phyloP scores from a whole-genome alignment of 768 basidiomycete species.

The Pisolithus marmoratus region DNA sequence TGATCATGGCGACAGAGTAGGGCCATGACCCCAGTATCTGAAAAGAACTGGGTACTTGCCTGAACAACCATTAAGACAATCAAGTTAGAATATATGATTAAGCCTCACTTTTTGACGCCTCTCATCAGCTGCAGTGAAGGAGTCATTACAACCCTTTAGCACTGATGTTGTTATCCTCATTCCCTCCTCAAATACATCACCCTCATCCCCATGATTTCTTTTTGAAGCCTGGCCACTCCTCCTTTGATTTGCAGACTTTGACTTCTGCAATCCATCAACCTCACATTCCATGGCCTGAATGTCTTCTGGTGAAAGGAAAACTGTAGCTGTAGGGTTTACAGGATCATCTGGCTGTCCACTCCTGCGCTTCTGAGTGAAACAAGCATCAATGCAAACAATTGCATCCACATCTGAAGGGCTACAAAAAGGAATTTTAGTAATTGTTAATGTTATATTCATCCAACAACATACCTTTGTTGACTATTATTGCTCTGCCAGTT shows the following conservation, averaged over 20 bases:
- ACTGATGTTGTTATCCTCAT: slow-evolving; percentile 24
- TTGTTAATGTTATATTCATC: neutral
- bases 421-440: neutral
- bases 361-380: slow-evolving; percentile 30
- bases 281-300: neutral
- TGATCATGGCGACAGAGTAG: slow-evolving; percentile 19
- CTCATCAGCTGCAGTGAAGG: no score
- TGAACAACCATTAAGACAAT: no score
- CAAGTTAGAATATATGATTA: no score
- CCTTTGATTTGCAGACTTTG: neutral
- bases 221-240: neutral
- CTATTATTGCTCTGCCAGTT: neutral
- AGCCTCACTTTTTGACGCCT: no score
- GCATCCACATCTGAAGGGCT: slow-evolving; percentile 16
- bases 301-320: slow-evolving; percentile 17
- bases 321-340: slow-evolving; percentile 9
- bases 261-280: neutral
- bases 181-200: no score
- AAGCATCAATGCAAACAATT: slow-evolving; percentile 29
- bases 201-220: neutral
- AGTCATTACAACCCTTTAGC: slow-evolving; percentile 28
- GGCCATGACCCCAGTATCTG: slow-evolving; percentile 17
- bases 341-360: slow-evolving; percentile 5
- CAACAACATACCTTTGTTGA: neutral
- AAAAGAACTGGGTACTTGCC: no score